Percentiles rank a stretch among this genome's conserved stretches.
Evolutionary conservation across 2,329 filamentous ascomycete species (phyloP).

Genomic region (Samsoniella hepiali): DNA sequence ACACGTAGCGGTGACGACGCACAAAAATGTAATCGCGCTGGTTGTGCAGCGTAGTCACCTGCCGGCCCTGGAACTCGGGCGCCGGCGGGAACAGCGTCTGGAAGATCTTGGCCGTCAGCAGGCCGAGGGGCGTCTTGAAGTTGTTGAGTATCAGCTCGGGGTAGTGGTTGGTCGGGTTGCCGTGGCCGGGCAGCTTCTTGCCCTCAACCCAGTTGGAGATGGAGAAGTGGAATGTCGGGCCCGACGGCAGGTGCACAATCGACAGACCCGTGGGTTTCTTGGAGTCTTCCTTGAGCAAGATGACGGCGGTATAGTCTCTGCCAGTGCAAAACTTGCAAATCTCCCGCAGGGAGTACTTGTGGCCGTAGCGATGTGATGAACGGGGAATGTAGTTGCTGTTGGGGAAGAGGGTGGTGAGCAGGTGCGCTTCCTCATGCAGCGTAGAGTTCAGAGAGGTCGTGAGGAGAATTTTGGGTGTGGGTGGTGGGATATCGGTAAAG

Average conservation of each 20-base stretch:
- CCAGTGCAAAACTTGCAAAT: constrained; percentile 83
- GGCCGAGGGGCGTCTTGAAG: constrained; percentile 88
- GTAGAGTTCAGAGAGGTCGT: constrained; percentile 89
- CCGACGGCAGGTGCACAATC: constrained; percentile 76
- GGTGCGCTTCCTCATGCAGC: constrained; percentile 76
- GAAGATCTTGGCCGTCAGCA: constrained; percentile 84
- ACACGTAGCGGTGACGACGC: constrained; percentile 84
- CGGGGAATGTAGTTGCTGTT: constrained; percentile 84
- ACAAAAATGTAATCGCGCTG: constrained; percentile 97
- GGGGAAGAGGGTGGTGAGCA: constrained; percentile 79
- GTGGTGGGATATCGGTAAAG: constrained; percentile 57
- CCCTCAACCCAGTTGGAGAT: constrained; percentile 90
- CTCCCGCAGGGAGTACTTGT: constrained; percentile 90
- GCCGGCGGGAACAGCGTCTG: constrained; percentile 58
- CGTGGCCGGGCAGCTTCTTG: constrained; percentile 84
- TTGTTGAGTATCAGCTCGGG: constrained; percentile 90
- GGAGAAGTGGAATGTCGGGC: constrained; percentile 89
- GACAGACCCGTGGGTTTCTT: constrained; percentile 82
- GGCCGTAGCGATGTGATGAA: constrained; percentile 74
- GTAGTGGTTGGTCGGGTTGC: constrained; percentile 81
- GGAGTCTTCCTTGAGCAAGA: constrained; percentile 84
- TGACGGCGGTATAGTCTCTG: constrained; percentile 75
- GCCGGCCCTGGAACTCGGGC: constrained; percentile 80
- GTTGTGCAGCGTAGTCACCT: constrained; percentile 90
- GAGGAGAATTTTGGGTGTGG: constrained; percentile 78